phyloP scores from a whole-genome alignment of 805 yeast genomes.

The Brettanomyces anomalus region DNA sequence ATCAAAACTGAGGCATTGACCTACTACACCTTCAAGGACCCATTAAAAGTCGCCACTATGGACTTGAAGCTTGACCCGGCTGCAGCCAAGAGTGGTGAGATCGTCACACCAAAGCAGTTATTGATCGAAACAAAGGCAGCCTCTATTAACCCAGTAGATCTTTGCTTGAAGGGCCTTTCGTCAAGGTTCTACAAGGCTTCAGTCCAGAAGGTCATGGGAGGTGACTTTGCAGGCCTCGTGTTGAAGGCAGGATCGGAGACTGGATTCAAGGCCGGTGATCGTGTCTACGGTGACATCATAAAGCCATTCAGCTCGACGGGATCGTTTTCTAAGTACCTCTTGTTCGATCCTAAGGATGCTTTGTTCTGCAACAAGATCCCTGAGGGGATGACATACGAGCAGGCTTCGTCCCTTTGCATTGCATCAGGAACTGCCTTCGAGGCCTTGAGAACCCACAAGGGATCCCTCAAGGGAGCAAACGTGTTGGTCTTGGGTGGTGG shows the following conservation, averaged over 20 bases:
- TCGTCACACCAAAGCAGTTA: constrained; percentile 10
- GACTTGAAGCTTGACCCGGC: constrained; percentile 2
- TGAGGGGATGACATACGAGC: constrained; percentile 33
- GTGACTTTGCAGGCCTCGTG: constrained; percentile 19
- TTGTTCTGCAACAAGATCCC: constrained; percentile 33
- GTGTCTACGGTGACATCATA: constrained; percentile 11
- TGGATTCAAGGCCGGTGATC: constrained; percentile 13
- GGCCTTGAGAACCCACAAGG: constrained; percentile 13
- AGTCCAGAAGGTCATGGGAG: constrained; percentile 11
- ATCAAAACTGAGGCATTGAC: constrained; percentile 9
- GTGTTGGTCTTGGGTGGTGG: constrained; percentile 68
- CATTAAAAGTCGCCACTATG: constrained; percentile 4
- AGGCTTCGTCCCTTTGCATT: constrained; percentile 61
- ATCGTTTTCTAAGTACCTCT: constrained; percentile 36
- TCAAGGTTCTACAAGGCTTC: constrained; percentile 6
- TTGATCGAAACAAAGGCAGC: constrained; percentile 13
- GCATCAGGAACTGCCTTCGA: constrained; percentile 54
- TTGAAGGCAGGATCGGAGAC: constrained; percentile 13
- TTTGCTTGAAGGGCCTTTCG: constrained; percentile 6
- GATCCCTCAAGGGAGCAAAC: constrained; percentile 31
- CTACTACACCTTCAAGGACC: constrained; percentile 8
- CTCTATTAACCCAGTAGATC: constrained; percentile 17
- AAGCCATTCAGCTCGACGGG: constrained; percentile 22
- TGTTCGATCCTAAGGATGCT: constrained; percentile 25
- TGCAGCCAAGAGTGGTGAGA: not conserved